Conservation (phyloP, 169 alveolate species). For the Eimeria maxima region DNA sequence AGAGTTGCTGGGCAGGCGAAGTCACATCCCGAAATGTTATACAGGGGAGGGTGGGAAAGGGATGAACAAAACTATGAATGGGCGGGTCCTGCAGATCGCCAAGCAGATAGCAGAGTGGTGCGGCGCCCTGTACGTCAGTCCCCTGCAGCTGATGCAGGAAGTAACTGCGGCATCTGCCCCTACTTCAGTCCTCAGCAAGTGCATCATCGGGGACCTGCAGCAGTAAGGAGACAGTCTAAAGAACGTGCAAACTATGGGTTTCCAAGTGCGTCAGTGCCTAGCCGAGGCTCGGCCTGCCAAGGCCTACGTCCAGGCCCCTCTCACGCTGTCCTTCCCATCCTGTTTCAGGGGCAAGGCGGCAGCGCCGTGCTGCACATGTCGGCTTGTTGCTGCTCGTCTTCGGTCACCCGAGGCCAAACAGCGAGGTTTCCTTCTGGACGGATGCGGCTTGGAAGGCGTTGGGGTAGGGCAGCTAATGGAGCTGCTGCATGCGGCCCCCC, state of each 20-base stretch:
- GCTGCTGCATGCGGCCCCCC: constrained; percentile 52
- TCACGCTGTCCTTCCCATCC: not conserved
- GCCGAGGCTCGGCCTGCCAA: not conserved
- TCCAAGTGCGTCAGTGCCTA: not conserved
- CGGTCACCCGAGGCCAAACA: constrained; percentile 62
- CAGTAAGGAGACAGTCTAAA: not conserved
- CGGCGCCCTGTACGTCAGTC: constrained; percentile 64
- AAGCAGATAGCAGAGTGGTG: constrained; percentile 73
- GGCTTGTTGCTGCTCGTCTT: constrained; percentile 56
- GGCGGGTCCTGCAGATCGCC: constrained; percentile 34
- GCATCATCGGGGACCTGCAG: constrained; percentile 40
- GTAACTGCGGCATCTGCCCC: not conserved
- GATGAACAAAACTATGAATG: not conserved
- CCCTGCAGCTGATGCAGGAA: constrained; percentile 53
- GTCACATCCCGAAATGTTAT: not conserved
- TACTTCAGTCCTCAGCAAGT: constrained; percentile 23
- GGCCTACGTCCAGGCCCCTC: not conserved
- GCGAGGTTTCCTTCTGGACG: constrained; percentile 42
- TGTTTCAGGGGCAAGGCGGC: constrained; percentile 61
- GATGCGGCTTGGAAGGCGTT: constrained; percentile 57
- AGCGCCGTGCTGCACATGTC: constrained; percentile 56
- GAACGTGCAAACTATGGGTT: not conserved
- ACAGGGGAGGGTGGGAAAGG: not conserved
- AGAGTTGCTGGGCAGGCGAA: not conserved
- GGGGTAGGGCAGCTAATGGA: constrained; percentile 8